phyloP scores from a whole-genome alignment of 352 stramenopile genomes.

The Blastocystis sp. region DNA sequence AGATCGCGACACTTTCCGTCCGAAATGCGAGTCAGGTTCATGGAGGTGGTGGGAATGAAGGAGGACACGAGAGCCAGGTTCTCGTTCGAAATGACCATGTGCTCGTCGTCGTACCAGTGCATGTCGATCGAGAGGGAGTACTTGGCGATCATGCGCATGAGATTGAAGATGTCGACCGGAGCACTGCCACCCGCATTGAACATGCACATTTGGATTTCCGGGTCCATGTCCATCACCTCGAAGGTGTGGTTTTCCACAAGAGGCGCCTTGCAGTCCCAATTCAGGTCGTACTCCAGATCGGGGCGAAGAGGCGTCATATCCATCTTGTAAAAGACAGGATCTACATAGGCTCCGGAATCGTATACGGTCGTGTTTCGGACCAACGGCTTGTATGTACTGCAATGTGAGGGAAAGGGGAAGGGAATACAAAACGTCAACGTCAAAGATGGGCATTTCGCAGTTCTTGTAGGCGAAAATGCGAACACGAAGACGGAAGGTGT shows the following conservation, averaged over 20 bases:
- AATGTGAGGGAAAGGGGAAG: not conserved
- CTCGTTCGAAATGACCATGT: conserved; percentile 40
- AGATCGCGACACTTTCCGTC: not conserved
- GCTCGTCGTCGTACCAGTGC: not conserved
- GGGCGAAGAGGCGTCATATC: conserved; percentile 58
- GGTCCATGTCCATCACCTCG: conserved; percentile 47
- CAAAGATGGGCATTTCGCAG: conserved; percentile 55
- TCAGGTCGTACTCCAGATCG: conserved; percentile 51
- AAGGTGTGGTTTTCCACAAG: conserved; percentile 30
- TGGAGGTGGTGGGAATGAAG: not conserved
- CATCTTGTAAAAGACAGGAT: conserved; percentile 41
- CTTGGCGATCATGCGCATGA: conserved; percentile 41
- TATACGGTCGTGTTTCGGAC: conserved; percentile 20
- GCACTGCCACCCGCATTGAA: not conserved
- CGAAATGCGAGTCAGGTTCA: conserved; percentile 26
- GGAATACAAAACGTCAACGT: conserved; percentile 34
- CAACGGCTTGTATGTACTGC: conserved; percentile 58
- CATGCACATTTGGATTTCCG: conserved; percentile 67
- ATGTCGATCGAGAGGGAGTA: conserved; percentile 29
- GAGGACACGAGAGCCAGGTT: not conserved
- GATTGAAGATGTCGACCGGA: conserved; percentile 34
- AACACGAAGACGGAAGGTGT: conserved; percentile 45
- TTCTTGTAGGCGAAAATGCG: conserved; percentile 25
- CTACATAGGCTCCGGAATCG: conserved; percentile 31
- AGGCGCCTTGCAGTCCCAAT: conserved; percentile 49